Percentiles rank a stretch among this genome's conserved stretches.
phyloP scores from a whole-genome alignment of 805 yeast species.

The Metschnikowia aberdeeniae region DNA sequence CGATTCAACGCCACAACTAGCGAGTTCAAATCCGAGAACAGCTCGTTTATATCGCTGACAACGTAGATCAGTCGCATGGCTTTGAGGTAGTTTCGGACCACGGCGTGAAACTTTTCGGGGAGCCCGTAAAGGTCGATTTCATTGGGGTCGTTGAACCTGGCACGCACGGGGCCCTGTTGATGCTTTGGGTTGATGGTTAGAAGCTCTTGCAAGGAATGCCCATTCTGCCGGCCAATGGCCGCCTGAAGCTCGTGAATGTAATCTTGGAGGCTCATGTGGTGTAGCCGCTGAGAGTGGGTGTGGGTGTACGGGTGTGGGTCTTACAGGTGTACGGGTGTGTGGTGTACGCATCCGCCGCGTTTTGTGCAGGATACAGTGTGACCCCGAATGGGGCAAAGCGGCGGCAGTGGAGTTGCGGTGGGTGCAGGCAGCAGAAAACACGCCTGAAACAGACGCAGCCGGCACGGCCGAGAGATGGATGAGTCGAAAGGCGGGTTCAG shows the following conservation, averaged over 20 bases:
- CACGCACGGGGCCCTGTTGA: constrained; percentile 27
- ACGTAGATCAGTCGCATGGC: constrained; percentile 33
- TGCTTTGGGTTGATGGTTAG: constrained; percentile 34
- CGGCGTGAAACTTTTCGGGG: constrained; percentile 34
- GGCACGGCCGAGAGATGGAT: too few species aligned
- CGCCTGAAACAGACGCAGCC: background rate
- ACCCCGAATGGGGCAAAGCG: too few species aligned
- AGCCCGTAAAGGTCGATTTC: constrained; percentile 38
- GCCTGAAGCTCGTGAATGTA: constrained; percentile 22
- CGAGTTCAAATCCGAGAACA: constrained; percentile 35
- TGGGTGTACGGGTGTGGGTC: background rate
- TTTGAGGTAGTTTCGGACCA: constrained; percentile 26
- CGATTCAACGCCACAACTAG: constrained; percentile 46
- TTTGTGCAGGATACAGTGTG: too few species aligned
- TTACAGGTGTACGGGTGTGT: background rate
- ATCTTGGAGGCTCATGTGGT: constrained; percentile 14
- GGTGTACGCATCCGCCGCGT: background rate
- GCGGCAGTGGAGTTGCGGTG: too few species aligned
- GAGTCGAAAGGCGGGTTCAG: too few species aligned
- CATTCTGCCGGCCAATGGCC: constrained; percentile 20
- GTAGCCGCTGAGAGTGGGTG: background rate
- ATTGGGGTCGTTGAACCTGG: constrained; percentile 32
- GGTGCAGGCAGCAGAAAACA: background rate
- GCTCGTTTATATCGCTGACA: constrained; percentile 28
- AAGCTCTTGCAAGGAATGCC: constrained; percentile 19